Evolutionary conservation across 352 stramenopile genomes (phyloP).

Genomic region (Peronospora belbahrii): DNA sequence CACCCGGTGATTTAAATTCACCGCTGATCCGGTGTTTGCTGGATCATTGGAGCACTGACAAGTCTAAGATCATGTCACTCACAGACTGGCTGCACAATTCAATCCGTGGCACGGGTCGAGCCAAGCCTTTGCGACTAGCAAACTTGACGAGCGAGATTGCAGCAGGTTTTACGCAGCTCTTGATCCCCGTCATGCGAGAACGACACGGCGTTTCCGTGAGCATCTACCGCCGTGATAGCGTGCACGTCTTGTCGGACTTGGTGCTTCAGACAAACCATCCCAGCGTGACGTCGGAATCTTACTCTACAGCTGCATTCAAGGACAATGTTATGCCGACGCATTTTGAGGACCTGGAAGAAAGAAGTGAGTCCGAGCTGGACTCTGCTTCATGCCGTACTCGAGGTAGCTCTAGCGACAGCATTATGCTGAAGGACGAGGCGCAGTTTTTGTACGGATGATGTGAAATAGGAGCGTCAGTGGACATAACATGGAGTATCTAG

Average conservation of each 20-base stretch:
- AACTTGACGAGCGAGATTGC: conserved; percentile 45
- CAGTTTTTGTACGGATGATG: conserved; percentile 44
- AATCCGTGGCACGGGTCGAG: conserved; percentile 40
- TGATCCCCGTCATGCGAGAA: conserved; percentile 64
- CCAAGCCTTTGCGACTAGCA: conserved; percentile 33
- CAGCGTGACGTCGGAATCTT: conserved; percentile 22
- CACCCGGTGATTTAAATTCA: conserved; percentile 56
- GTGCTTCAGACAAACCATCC: conserved; percentile 48
- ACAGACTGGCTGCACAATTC: conserved; percentile 60
- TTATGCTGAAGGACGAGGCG: conserved; percentile 38
- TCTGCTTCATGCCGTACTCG: conserved; percentile 6
- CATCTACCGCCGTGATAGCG: conserved; percentile 48
- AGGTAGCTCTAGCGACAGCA: conserved; percentile 20
- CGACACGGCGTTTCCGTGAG: conserved; percentile 52
- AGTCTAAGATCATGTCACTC: conserved; percentile 43
- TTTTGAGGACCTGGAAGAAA: conserved; percentile 6
- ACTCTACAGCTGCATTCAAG: conserved; percentile 14
- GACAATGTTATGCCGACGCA: conserved; percentile 5
- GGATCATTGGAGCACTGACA: conserved; percentile 62
- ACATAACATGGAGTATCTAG: too few relatives aligned
- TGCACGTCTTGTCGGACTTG: conserved; percentile 54
- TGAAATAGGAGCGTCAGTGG: too few relatives aligned
- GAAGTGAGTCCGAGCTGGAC: conserved; percentile 11
- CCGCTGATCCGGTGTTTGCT: conserved; percentile 55
- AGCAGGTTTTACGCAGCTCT: conserved; percentile 52